Base-by-base conservation (phyloP, 2,329 filamentous ascomycete genomes). In the Alternaria atra region DNA sequence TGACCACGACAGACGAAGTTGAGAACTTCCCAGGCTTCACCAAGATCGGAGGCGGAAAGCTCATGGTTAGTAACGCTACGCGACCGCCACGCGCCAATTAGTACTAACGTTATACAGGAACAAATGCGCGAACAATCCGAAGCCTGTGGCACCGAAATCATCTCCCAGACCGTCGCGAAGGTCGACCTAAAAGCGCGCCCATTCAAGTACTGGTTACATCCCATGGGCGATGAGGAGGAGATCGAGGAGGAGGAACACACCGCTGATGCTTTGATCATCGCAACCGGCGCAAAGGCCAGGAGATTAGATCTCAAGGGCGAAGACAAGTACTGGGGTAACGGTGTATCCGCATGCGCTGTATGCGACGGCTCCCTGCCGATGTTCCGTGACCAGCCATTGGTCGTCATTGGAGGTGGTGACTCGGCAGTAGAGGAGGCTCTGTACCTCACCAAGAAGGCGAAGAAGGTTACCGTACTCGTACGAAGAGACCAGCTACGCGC, bases 1-100 rank as follows among this genome's bases (percentile, higher is more conserved):
- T 99, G 71, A 99, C 96, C 56, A 99, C 96, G 27, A 99, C 95
- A 56, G 98, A 97, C 74, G 96, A 99, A 71, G 89, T 99, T 61
- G 95, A 99, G 85, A 99, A 99, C 87, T 99, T 91, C 82, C 95
- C 95, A 27, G 95, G 95, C 48, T 99, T 98, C 84, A 91, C 92
- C 74, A 87, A 92, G 73, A 93, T 99, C 79, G 91, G 93, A 81
- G 95, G 95, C 69, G 82, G 87, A 58, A 90, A 93, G 75, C 84
- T 99, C 69, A 99, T 99, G 95, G 87, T 88, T 68, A 56, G 84
- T 73, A 35, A 12, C 42, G 1, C 2, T 5, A n/a, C 10, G 10
- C 29, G 37, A 43, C 15, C 40, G 47, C 5, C 13, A 42, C 20
- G 17, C 44, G 8, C 27, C n/a, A 15, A 40, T 3, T 8, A 32